phyloP scores from a whole-genome alignment of 805 yeast species.

The Suhomyces sp. region DNA sequence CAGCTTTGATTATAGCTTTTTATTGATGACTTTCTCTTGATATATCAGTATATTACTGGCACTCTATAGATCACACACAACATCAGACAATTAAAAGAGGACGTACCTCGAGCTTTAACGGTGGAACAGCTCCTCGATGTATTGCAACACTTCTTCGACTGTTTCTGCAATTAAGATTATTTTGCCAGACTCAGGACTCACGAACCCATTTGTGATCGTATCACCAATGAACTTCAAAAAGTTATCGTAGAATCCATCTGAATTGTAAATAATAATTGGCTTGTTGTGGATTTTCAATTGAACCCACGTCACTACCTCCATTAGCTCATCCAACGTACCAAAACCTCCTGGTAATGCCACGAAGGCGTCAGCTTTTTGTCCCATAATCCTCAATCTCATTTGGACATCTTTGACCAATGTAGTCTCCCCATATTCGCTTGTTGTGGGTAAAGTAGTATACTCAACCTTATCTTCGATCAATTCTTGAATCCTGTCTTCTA shows the following conservation, averaged over 20 bases:
- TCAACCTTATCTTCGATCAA: constrained; percentile 65
- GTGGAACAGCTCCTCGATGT: constrained; percentile 50
- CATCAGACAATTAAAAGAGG: neutral
- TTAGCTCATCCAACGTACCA: constrained; percentile 84
- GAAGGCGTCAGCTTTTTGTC: constrained; percentile 79
- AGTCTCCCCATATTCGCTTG: constrained; percentile 65
- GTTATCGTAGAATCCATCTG: constrained; percentile 76
- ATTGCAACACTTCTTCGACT: constrained; percentile 63
- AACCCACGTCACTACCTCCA: constrained; percentile 89
- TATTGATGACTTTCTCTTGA: neutral
- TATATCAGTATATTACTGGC: neutral
- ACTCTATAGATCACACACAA: neutral
- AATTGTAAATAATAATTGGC: constrained; percentile 76
- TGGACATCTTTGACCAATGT: constrained; percentile 87
- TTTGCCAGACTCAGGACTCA: constrained; percentile 60
- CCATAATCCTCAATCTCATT: constrained; percentile 84
- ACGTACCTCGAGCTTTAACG: neutral
- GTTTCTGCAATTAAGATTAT: constrained; percentile 68
- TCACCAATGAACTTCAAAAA: constrained; percentile 59
- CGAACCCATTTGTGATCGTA: constrained; percentile 64
- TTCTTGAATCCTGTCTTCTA: constrained; percentile 48
- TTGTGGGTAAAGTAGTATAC: constrained; percentile 60
- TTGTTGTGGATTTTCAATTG: constrained; percentile 83
- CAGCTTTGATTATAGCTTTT: neutral
- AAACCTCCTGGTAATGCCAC: constrained; percentile 91